Evolutionary conservation across 176 grass and related monocot species (phyloP).

Genomic region (Oropetium thomaeum): DNA sequence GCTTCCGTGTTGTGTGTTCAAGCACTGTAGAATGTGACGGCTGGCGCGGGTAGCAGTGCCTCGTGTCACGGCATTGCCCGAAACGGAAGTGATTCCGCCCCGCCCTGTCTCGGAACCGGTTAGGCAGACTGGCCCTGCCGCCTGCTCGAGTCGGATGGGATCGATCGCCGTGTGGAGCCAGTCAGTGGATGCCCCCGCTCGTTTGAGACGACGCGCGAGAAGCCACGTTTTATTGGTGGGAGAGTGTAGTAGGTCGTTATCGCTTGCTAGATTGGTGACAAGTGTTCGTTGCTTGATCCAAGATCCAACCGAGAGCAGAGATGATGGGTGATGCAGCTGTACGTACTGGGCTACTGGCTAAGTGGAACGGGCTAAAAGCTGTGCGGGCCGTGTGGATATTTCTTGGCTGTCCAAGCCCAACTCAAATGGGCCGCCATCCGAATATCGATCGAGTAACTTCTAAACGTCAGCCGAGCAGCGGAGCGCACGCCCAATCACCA

Average conservation of each 20-base stretch:
- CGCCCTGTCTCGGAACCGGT: neutral
- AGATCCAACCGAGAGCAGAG: too few relatives aligned
- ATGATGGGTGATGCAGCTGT: neutral
- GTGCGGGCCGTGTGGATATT: neutral
- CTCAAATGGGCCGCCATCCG: neutral
- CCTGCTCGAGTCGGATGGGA: neutral
- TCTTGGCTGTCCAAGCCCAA: neutral
- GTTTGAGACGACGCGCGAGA: neutral
- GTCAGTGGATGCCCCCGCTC: neutral
- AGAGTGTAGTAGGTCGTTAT: neutral
- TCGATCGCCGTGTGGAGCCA: too few relatives aligned
- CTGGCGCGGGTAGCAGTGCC: neutral
- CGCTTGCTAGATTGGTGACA: neutral
- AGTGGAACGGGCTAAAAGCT: neutral
- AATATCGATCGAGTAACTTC: too few relatives aligned
- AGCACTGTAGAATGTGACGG: neutral
- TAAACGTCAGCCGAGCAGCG: too few relatives aligned
- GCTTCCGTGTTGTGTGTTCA: too few relatives aligned
- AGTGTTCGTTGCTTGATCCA: too few relatives aligned
- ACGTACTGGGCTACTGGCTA: neutral
- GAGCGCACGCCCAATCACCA: neutral
- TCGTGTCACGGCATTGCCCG: conserved; percentile 5
- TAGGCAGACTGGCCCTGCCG: too few relatives aligned
- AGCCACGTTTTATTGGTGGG: conserved; percentile 27
- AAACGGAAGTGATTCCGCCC: neutral